These are phyloP conservation scores for Beta lomatogona DNA, from an alignment of 179 eudicot genomes.

Conservation along the genomic window DNA sequence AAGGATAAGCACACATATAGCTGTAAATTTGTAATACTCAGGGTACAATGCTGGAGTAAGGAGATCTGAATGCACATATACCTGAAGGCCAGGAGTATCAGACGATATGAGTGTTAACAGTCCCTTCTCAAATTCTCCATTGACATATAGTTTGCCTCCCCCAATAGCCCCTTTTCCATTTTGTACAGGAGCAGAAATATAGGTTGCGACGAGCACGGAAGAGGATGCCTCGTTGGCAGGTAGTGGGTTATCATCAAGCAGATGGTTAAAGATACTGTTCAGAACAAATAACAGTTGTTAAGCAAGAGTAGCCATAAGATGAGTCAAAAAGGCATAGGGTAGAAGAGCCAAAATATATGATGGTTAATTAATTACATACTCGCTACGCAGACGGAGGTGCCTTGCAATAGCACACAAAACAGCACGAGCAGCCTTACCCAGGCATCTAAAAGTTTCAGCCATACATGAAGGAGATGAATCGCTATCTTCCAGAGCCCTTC, in stretches of 20 bases:
- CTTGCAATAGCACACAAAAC: conserved; percentile 81
- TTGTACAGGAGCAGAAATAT: conserved; percentile 52
- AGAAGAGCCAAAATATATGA: conserved; percentile 2
- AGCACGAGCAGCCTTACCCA: conserved; percentile 89
- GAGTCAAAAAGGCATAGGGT: neutral
- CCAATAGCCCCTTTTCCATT: conserved; percentile 62
- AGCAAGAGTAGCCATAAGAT: neutral
- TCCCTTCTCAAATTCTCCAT: conserved; percentile 81
- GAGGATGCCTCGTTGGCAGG: conserved; percentile 77
- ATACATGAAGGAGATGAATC: conserved; percentile 91
- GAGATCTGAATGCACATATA: conserved; percentile 25
- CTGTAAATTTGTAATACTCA: neutral
- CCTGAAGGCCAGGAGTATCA: conserved; percentile 90
- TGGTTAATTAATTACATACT: conserved; percentile 49
- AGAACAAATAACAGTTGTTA: conserved; percentile 10
- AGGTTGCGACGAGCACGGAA: conserved; percentile 79
- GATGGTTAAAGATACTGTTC: conserved; percentile 75
- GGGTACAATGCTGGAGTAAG: neutral
- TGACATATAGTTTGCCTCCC: conserved; percentile 54
- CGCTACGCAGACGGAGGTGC: conserved; percentile 85
- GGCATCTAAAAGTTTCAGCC: conserved; percentile 81
- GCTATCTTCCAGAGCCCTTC: conserved; percentile 81
- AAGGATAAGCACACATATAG: neutral
- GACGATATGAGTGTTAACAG: conserved; percentile 66
- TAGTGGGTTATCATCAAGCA: conserved; percentile 87